A percentile compares a stretch with the other conserved stretches of the same genome.
These are phyloP conservation scores for Amoebophrya sp. DNA, from an alignment of 169 alveolate genomes.

Conservation along the genomic window DNA sequence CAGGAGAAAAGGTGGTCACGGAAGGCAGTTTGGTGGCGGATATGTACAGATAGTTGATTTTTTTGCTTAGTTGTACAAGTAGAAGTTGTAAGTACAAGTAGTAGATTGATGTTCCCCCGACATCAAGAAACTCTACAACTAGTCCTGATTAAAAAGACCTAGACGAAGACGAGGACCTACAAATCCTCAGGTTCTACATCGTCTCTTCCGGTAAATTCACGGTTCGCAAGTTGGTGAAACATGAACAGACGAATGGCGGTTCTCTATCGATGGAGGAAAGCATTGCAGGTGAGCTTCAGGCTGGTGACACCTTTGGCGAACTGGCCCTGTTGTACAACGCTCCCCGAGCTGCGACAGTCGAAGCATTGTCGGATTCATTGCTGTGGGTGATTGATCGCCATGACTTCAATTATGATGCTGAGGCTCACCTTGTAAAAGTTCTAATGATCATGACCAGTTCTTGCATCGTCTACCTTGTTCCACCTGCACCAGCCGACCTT, in stretches of 20 bases:
- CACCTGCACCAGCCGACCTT: no score
- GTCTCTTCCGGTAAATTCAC: neutral
- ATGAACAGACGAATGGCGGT: neutral
- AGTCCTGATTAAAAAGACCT: no score
- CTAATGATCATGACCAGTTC: no score
- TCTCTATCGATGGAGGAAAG: neutral
- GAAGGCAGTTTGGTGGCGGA: neutral
- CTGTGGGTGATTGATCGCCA: neutral
- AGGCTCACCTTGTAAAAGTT: no score
- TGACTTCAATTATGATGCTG: no score
- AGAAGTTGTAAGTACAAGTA: no score
- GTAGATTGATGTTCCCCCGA: no score
- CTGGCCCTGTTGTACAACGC: neutral
- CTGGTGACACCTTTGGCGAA: neutral
- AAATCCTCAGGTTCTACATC: neutral
- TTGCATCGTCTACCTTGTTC: no score
- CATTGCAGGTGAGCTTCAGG: neutral
- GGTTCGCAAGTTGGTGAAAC: neutral
- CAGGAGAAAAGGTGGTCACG: neutral
- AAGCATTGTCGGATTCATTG: neutral
- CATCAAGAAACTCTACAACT: no score
- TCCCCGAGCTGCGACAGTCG: neutral
- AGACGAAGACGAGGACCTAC: no score
- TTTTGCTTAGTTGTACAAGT: neutral
- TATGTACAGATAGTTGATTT: neutral